Base-by-base conservation (phyloP, 75 land plant genomes). In the Pseudotsuga menziesii region DNA sequence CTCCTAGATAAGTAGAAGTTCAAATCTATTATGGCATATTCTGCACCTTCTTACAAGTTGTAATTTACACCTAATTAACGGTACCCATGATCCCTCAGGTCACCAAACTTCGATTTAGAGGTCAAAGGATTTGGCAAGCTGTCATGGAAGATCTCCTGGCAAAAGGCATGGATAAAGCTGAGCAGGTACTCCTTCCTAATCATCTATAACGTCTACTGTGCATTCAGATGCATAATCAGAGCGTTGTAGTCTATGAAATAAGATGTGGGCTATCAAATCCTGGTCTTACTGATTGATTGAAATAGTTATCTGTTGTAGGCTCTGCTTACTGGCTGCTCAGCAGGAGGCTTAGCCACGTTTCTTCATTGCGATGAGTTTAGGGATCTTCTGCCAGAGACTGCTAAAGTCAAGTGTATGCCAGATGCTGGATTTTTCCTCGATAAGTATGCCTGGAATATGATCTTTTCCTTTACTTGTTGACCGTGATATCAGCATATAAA, bases 391-490 rank as follows among this genome's bases (percentile, higher is more conserved):
- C 92, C 95, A 35, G 25, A 52, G 16, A 57, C 63, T 17, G 77
- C 92, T 3, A 83, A 82, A 60, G 93, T 95, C 4, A 95, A 93
- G 79, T 95, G 98, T 82, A 25, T 95, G 60, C 55, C 90, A 57
- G 98, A 95, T 89, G 98, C 96, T 76, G 98, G 98, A 39, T 95
- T 78, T 74, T 95, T 95, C 69, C 75, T 93, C 12, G 77, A 95
- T 82, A 83, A 66, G 98, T 95, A 83, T 72, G 84, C 59, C 44
- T 22, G 22, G 56, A 26, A 16, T 14, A 67, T 19, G 16, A 64
- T 26, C 35, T 64, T 64, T 29, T 4, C 8, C 23, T 25, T 64
- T 64, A 22, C 8, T 13, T 22, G 17, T 71, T n/a, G 27, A 56
- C 3, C 58, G 58, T 61, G 41, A 39, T 3, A 79, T 27, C 17